phyloP scores from a whole-genome alignment of 2,329 filamentous ascomycete genomes.

The Stagonosporopsis tanaceti region DNA sequence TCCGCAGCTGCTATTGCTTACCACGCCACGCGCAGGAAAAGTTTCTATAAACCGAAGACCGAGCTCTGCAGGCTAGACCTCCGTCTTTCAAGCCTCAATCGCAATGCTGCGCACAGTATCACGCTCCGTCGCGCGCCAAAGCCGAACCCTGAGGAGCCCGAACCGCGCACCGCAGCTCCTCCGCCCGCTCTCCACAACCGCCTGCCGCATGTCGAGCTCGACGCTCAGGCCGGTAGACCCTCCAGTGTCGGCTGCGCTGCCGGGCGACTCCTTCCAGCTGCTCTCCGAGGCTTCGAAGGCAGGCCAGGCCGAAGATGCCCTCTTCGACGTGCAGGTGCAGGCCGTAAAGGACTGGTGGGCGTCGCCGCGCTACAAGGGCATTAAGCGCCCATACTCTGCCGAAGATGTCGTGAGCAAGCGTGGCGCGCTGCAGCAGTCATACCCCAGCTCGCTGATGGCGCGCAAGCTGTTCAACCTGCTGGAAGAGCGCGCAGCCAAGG shows the following conservation, averaged over 20 bases:
- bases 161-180: slow-evolving; percentile 39
- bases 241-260: slow-evolving; percentile 66
- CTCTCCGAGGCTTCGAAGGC: slow-evolving; percentile 79
- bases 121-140: slow-evolving; percentile 48
- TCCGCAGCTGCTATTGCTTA: slow-evolving; percentile 23
- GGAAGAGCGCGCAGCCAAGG: slow-evolving; percentile 76
- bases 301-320: slow-evolving; percentile 80
- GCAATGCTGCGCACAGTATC: slow-evolving; percentile 50
- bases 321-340: slow-evolving; percentile 83
- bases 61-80: slow-evolving; percentile 11
- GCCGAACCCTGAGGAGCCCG: slow-evolving; percentile 37
- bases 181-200: slow-evolving; percentile 53
- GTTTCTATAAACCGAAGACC: slow-evolving; percentile 3
- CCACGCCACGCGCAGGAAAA: slow-evolving; percentile 20
- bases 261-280: slow-evolving; percentile 85
- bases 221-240: slow-evolving; percentile 64
- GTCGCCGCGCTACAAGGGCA: slow-evolving; percentile 82
- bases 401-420: slow-evolving; percentile 93
- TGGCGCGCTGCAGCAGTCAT: slow-evolving; percentile 84
- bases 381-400: slow-evolving; percentile 89
- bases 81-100: slow-evolving; percentile 12
- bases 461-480: slow-evolving; percentile 92
- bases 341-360: slow-evolving; percentile 93
- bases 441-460: slow-evolving; percentile 93
- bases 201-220: slow-evolving; percentile 61